phyloP scores from a whole-genome alignment of 306 rosid species.

The Acacia crassicarpa region DNA sequence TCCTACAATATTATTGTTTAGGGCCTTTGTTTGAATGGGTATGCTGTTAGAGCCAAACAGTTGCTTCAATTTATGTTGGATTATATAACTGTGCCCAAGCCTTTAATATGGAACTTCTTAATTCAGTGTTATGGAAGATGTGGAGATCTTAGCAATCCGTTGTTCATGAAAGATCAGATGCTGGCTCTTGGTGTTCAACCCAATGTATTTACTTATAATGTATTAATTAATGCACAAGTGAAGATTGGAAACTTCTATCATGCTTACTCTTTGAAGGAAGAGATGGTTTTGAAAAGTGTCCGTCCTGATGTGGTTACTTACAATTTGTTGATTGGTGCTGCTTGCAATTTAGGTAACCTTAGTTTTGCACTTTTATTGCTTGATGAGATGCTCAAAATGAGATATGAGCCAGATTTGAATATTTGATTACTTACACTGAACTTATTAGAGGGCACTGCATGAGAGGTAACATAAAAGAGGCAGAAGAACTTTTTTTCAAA shows the following conservation, averaged over 20 bases:
- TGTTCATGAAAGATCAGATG: too few relatives aligned
- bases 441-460: constrained; percentile 63
- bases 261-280: constrained; percentile 67
- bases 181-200: constrained; percentile 56
- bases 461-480: constrained; percentile 59
- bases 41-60: too few relatives aligned
- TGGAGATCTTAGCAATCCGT: too few relatives aligned
- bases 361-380: constrained; percentile 40
- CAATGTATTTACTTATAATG: constrained; percentile 75
- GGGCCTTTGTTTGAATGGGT: too few relatives aligned
- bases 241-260: constrained; percentile 48
- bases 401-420: constrained; percentile 48
- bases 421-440: constrained; percentile 71
- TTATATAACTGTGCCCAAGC: too few relatives aligned
- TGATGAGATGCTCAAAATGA: constrained; percentile 62
- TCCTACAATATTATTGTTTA: too few relatives aligned
- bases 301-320: constrained; percentile 76
- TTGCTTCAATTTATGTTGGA: too few relatives aligned
- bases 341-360: constrained; percentile 48
- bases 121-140: too few relatives aligned
- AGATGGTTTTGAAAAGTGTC: constrained; percentile 56
- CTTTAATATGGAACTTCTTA: too few relatives aligned
- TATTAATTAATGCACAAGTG: constrained; percentile 67
- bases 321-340: constrained; percentile 74
- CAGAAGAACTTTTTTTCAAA: constrained; percentile 58